Conservation (phyloP, 176 grass and related monocot species). For the Bolboschoenus planiculmis region DNA sequence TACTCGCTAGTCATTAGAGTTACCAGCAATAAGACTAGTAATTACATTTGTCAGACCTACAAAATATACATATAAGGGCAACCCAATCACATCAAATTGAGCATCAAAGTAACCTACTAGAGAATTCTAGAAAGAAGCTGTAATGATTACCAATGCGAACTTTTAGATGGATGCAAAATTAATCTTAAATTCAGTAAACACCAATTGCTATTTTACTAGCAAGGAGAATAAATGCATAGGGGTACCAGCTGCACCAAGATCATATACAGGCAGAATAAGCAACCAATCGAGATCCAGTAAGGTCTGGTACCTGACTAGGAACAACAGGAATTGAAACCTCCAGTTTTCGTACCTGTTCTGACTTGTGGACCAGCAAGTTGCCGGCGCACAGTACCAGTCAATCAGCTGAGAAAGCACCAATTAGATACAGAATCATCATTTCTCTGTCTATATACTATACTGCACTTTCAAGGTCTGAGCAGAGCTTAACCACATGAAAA, state of each 20-base stretch:
- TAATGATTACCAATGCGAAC: not conserved
- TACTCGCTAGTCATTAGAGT: not conserved
- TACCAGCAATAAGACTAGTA: not conserved
- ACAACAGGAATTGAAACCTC: not conserved
- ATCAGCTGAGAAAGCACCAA: not conserved
- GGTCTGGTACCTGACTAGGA: not conserved
- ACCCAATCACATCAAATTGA: not conserved
- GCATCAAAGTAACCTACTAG: not conserved
- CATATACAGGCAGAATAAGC: not conserved
- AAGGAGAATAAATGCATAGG: not conserved
- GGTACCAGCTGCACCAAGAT: not conserved
- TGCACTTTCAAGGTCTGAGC: not conserved
- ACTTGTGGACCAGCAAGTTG: not conserved
- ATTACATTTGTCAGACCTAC: not conserved
- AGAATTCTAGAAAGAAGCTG: not conserved
- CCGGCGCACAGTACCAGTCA: not conserved
- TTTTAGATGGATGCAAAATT: not conserved
- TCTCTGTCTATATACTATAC: not conserved
- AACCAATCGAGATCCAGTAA: not conserved
- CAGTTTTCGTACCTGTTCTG: not conserved
- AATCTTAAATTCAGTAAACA: not conserved
- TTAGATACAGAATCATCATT: not conserved
- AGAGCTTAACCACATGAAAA: not conserved
- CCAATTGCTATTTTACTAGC: not conserved
- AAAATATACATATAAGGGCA: not conserved